Conservation (phyloP, 2,329 filamentous ascomycete species). For the Epichloe glyceriae region DNA sequence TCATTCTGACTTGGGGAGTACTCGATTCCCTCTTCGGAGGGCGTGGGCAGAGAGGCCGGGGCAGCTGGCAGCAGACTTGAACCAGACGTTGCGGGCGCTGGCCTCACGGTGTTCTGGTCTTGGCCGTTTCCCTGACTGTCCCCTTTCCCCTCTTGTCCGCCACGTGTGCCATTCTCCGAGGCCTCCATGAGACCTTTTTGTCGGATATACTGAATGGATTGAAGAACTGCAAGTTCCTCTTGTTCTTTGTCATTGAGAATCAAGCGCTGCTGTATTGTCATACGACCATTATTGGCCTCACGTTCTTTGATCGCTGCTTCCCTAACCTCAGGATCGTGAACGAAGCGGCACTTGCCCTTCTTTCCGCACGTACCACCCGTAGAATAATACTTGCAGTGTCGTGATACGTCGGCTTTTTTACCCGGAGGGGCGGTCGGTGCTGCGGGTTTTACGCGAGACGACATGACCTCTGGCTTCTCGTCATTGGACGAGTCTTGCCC, state of each 20-base stretch:
- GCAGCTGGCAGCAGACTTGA: slow-evolving; percentile 25
- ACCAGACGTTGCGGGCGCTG: slow-evolving; percentile 7
- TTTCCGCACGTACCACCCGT: slow-evolving; percentile 57
- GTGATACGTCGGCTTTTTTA: slow-evolving; percentile 47
- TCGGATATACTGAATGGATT: slow-evolving; percentile 52
- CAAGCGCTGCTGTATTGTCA: slow-evolving; percentile 53
- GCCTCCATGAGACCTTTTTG: slow-evolving; percentile 39
- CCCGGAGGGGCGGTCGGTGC: slow-evolving; percentile 29
- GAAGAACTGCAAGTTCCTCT: slow-evolving; percentile 52
- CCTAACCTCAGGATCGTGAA: slow-evolving; percentile 50
- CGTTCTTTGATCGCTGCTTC: slow-evolving; percentile 51
- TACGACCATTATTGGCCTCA: slow-evolving; percentile 50
- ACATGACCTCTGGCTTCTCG: slow-evolving; percentile 44
- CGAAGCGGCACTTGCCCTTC: slow-evolving; percentile 64
- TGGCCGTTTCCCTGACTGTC: slow-evolving; percentile 9
- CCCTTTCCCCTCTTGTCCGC: slow-evolving; percentile 4
- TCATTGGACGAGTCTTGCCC: slow-evolving; percentile 41
- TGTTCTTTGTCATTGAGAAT: slow-evolving; percentile 56
- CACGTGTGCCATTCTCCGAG: slow-evolving; percentile 7
- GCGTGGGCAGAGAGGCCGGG: slow-evolving; percentile 24
- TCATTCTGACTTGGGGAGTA: slow-evolving; percentile 19
- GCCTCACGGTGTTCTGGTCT: slow-evolving; percentile 3
- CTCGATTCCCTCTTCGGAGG: slow-evolving; percentile 19
- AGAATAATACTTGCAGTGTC: slow-evolving; percentile 59
- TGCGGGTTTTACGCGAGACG: slow-evolving; percentile 29